Base-by-base conservation (phyloP, 2,329 filamentous ascomycete species). In the Penicillium sp. region DNA sequence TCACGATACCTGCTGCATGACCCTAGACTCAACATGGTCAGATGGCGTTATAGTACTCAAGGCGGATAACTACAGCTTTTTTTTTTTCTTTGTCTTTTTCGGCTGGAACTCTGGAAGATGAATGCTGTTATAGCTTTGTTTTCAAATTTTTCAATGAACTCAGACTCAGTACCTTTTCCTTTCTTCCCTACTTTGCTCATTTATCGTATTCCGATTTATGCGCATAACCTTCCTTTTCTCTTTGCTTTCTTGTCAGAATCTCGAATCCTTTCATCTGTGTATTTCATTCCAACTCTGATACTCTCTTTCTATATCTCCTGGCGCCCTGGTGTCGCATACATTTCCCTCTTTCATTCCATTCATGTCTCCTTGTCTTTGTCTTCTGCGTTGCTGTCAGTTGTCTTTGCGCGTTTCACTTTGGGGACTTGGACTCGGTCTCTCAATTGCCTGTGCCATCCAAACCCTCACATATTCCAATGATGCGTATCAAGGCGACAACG, bases 1-100 rank as follows among this genome's bases (percentile, higher is more conserved):
- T 70, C 65, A 72, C 64, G 69, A 72, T 69, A 69, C 66, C 64
- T 65, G 61, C 63, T 66, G 66, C 68, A 69, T 70, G 63, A 67
- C 61, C 64, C 58, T 57, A 68, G 60, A 67, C 59, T 64, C 62
- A 56, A 62, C 39, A 48, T 49, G 58, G 63, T 65, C 62, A 60
- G 58, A 62, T 61, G 68, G 66, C 68, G 67, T 70, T 64, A 63
- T 59, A 61, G 49, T 65, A 60, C 62, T 60, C 63, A 62, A 60
- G 60, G 57, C 61, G 56, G 58, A 61, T 48, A 43, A 49, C 41
- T 54, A 56, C 57, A 55, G 49, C 43, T 52, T 52, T 51, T 54
- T 21, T 19, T 19, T 19, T 22, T 53, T 45, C 52, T 52, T 50
- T 46, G 53, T 52, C 19, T 39, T 53, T 34, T 17, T 38, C 33